Percentiles rank a stretch among this genome's conserved stretches.
These are phyloP conservation scores for Smittium culicis DNA, from an alignment of 371 early-diverging fungal genomes.

Conservation along the genomic window DNA sequence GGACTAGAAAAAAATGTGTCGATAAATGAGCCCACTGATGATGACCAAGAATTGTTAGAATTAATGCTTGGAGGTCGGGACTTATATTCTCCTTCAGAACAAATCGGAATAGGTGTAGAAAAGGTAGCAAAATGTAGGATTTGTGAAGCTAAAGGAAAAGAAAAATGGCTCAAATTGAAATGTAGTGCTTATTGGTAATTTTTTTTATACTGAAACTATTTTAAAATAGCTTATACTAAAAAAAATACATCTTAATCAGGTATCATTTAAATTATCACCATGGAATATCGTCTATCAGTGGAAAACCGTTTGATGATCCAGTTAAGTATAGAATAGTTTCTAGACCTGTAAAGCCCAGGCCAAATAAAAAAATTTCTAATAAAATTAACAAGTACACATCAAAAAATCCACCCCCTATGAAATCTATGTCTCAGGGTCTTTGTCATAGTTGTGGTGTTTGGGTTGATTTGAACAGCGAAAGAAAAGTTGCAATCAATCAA, in stretches of 20 bases:
- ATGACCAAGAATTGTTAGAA: too few relatives aligned
- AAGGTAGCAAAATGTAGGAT: conserved; percentile 34
- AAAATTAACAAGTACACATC: background rate
- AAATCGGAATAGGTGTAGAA: conserved; percentile 28
- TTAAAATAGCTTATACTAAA: conserved; percentile 17
- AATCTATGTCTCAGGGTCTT: conserved; percentile 21
- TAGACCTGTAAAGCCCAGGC: background rate
- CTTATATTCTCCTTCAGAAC: conserved; percentile 34
- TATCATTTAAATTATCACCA: conserved; percentile 34
- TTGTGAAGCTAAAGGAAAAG: conserved; percentile 19
- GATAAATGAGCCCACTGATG: too few relatives aligned
- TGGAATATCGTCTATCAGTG: conserved; percentile 33
- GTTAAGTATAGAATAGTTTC: conserved; percentile 10
- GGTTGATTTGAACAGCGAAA: conserved; percentile 28
- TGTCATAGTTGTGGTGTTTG: conserved; percentile 29
- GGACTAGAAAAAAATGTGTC: too few relatives aligned
- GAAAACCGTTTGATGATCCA: conserved; percentile 24
- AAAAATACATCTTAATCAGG: conserved; percentile 15
- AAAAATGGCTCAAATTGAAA: conserved; percentile 33
- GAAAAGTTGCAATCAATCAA: conserved; percentile 27
- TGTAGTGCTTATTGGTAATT: conserved; percentile 37
- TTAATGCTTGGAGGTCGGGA: too few relatives aligned
- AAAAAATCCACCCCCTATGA: conserved; percentile 8
- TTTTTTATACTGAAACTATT: conserved; percentile 6
- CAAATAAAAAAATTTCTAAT: background rate